These are phyloP conservation scores for Plasmodium vinckei DNA, from an alignment of 169 alveolate species.

Conservation along the genomic window DNA sequence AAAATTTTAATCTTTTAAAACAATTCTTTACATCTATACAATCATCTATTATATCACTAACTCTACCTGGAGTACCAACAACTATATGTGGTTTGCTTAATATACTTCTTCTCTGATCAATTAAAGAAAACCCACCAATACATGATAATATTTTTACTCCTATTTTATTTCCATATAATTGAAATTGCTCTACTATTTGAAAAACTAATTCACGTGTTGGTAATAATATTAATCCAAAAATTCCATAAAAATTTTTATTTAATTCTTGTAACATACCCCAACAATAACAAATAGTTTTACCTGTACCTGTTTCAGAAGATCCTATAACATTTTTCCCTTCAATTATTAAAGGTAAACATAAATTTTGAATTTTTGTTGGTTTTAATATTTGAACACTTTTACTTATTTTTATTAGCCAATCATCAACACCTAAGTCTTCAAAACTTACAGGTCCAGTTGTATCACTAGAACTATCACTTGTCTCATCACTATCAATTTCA, in stretches of 20 bases:
- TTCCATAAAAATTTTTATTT: slow-evolving; percentile 95
- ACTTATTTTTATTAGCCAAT: slow-evolving; percentile 83
- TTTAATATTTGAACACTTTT: slow-evolving; percentile 79
- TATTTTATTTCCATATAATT: slow-evolving; percentile 92
- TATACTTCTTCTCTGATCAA: slow-evolving; percentile 82
- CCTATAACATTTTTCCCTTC: slow-evolving; percentile 92
- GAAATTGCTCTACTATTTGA: slow-evolving; percentile 96
- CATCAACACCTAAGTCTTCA: slow-evolving; percentile 83
- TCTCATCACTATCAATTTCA: not conserved
- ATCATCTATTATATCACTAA: slow-evolving; percentile 88
- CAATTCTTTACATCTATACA: slow-evolving; percentile 77
- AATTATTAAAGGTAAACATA: slow-evolving; percentile 92
- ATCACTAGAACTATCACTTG: not conserved
- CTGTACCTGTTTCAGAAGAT: slow-evolving; percentile 98
- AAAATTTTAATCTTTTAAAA: slow-evolving; percentile 87
- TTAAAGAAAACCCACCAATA: slow-evolving; percentile 95
- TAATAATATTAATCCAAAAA: slow-evolving; percentile 94
- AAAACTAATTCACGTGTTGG: slow-evolving; percentile 98
- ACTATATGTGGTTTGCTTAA: slow-evolving; percentile 95
- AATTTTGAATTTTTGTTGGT: slow-evolving; percentile 94
- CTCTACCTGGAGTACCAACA: slow-evolving; percentile 98
- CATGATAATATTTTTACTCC: slow-evolving; percentile 88
- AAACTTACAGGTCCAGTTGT: slow-evolving; percentile 37
- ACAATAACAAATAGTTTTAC: slow-evolving; percentile 98
- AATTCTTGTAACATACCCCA: slow-evolving; percentile 95